A percentile compares a stretch with the other conserved stretches of the same genome.
These are phyloP conservation scores for Coelastrella sp. DNA, from an alignment of 139 green algal species.

Conservation along the genomic window DNA sequence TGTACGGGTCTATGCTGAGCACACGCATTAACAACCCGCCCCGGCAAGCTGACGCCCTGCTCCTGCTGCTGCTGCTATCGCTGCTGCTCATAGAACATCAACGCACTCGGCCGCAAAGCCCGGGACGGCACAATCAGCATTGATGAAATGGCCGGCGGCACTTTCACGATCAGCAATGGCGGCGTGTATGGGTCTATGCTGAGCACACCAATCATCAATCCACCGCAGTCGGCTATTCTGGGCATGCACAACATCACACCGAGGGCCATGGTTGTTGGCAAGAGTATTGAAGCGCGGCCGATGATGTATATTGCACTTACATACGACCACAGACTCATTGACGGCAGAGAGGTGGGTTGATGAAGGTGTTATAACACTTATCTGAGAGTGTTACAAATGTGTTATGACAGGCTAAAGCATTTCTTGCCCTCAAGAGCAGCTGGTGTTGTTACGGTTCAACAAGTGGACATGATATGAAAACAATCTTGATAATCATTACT, in stretches of 20 bases:
- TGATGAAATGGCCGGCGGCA: constrained; percentile 99
- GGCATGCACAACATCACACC: constrained; percentile 98
- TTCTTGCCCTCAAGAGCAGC: too few relatives aligned
- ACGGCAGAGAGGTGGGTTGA: constrained; percentile 81
- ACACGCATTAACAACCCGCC: constrained; percentile 67
- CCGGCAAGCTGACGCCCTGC: background rate
- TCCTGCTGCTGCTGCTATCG: background rate
- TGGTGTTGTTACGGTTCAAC: too few relatives aligned
- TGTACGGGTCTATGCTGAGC: constrained; percentile 95
- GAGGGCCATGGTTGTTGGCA: constrained; percentile 85
- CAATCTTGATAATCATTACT: too few relatives aligned
- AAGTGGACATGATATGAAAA: too few relatives aligned
- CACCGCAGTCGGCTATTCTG: constrained; percentile 90
- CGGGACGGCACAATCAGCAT: constrained; percentile 95
- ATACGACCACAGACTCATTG: constrained; percentile 99
- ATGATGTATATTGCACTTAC: constrained; percentile 99
- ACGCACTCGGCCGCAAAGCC: constrained; percentile 94
- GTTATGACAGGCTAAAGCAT: too few relatives aligned
- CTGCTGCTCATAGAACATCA: constrained; percentile 68
- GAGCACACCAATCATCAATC: constrained; percentile 99
- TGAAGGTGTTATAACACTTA: background rate
- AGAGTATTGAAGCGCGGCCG: constrained; percentile 89
- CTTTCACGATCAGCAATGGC: constrained; percentile 99
- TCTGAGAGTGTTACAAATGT: too few relatives aligned
- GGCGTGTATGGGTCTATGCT: constrained; percentile 98